Percentiles rank a stretch among this genome's conserved stretches.
Conservation (phyloP, 1,284 basidiomycete genomes). For the Ustilago lituana region DNA sequence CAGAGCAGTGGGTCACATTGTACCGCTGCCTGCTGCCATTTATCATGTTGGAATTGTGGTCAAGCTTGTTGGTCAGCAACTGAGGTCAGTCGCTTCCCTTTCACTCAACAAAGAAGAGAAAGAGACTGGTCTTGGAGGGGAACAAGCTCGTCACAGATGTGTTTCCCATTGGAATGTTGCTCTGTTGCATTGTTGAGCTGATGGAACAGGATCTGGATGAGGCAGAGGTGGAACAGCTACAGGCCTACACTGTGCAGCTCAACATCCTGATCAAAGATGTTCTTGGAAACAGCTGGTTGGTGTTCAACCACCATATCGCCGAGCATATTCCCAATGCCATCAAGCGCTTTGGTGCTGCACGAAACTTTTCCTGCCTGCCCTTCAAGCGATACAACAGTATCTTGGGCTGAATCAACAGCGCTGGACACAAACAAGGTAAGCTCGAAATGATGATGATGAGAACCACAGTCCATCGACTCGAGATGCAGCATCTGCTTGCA, state of each 20-base stretch:
- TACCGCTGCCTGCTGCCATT: not conserved
- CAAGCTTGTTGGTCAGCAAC: not conserved
- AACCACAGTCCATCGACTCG: not conserved
- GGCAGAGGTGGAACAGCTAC: not conserved
- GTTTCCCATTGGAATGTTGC: constrained; percentile 1
- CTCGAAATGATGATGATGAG: not conserved
- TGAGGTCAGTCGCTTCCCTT: not conserved
- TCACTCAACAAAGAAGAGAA: not conserved
- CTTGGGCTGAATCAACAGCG: not conserved
- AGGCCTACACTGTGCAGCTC: not conserved
- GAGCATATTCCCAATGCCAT: constrained; percentile 2
- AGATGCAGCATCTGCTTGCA: not conserved
- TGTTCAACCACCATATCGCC: constrained; percentile 1
- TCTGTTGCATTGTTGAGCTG: constrained; percentile 6
- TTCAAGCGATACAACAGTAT: not conserved
- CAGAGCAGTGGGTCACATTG: too few relatives aligned
- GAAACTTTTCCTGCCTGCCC: not conserved
- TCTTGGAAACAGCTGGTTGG: constrained; percentile 2
- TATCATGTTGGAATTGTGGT: not conserved
- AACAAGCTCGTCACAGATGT: constrained; percentile 3
- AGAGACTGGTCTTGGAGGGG: not conserved
- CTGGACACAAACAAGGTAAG: not conserved
- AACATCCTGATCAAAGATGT: not conserved
- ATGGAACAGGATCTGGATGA: not conserved
- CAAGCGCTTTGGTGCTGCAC: not conserved